A percentile compares a stretch with the other conserved stretches of the same genome.
Conservation (phyloP, 2,329 filamentous ascomycete genomes). For the Fusarium chuoi region DNA sequence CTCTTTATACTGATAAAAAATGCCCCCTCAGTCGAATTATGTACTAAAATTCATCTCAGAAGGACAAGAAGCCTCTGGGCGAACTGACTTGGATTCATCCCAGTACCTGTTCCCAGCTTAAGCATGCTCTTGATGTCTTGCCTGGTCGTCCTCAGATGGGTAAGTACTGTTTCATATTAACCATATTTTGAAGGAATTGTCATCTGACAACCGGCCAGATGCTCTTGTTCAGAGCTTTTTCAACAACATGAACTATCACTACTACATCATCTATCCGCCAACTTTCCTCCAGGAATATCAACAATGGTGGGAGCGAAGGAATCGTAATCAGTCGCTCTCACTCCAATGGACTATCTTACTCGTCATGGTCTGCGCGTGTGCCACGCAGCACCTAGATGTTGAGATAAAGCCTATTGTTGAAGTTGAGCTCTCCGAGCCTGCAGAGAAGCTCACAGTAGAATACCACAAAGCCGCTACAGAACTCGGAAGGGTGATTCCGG, state of each 20-base stretch:
- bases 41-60: background rate
- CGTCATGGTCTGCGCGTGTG: slow-evolving; percentile 52
- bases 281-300: slow-evolving; percentile 50
- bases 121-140: slow-evolving; percentile 45
- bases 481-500: slow-evolving; percentile 47
- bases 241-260: slow-evolving; percentile 50
- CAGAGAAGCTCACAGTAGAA: slow-evolving; percentile 42
- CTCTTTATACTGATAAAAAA: accelerated
- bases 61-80: slow-evolving; percentile 26
- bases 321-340: slow-evolving; percentile 42
- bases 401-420: slow-evolving; percentile 46
- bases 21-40: background rate
- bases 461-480: slow-evolving; percentile 48
- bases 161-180: slow-evolving; percentile 19
- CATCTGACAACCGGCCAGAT: slow-evolving; percentile 38
- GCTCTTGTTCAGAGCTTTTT: slow-evolving; percentile 51
- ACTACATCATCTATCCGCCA: slow-evolving; percentile 51
- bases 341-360: slow-evolving; percentile 51
- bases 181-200: too few relatives aligned
- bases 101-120: slow-evolving; percentile 45
- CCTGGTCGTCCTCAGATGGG: slow-evolving; percentile 49
- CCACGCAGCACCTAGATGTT: slow-evolving; percentile 46
- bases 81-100: slow-evolving; percentile 34
- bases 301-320: slow-evolving; percentile 47
- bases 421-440: slow-evolving; percentile 42